A percentile compares a stretch with the other conserved stretches of the same genome.
Evolutionary conservation across 345 rosid species (phyloP).

Genomic region (Jatropha curcas): DNA sequence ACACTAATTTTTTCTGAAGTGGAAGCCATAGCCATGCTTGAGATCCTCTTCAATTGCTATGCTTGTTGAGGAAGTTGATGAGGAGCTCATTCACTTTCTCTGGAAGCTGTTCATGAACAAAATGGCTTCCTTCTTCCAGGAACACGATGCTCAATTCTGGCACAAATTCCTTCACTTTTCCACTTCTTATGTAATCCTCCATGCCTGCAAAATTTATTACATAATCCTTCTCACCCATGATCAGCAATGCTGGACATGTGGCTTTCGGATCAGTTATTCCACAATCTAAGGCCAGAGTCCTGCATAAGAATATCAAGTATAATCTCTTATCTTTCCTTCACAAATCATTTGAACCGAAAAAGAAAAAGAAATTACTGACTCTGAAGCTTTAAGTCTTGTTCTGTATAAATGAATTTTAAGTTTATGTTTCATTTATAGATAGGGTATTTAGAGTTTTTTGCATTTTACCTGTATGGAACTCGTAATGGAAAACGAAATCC

Average conservation of each 20-base stretch:
- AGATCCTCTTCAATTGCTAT: background rate
- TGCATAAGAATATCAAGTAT: background rate
- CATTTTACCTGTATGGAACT: conserved; percentile 27
- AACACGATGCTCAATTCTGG: conserved; percentile 23
- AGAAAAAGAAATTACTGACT: background rate
- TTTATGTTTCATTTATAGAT: no score
- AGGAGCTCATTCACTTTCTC: conserved; percentile 17
- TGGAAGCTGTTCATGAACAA: conserved; percentile 26
- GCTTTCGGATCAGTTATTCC: conserved; percentile 20
- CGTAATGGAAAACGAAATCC: conserved; percentile 27
- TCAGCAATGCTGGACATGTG: conserved; percentile 25
- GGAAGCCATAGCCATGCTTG: background rate
- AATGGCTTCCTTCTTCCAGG: conserved; percentile 31
- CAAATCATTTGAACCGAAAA: no score
- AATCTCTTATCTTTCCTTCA: no score
- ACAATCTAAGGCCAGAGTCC: background rate
- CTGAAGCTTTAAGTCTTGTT: no score
- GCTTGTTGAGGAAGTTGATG: conserved; percentile 19
- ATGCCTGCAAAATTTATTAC: conserved; percentile 24
- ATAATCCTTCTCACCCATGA: conserved; percentile 34
- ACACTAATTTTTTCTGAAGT: background rate
- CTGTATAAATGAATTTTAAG: no score
- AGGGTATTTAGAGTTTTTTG: no score
- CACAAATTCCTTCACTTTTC: conserved; percentile 24
- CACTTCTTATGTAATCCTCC: conserved; percentile 32